These are phyloP conservation scores for Ascosphaera acerosa DNA, from an alignment of 2,329 filamentous ascomycete species.

Conservation along the genomic window DNA sequence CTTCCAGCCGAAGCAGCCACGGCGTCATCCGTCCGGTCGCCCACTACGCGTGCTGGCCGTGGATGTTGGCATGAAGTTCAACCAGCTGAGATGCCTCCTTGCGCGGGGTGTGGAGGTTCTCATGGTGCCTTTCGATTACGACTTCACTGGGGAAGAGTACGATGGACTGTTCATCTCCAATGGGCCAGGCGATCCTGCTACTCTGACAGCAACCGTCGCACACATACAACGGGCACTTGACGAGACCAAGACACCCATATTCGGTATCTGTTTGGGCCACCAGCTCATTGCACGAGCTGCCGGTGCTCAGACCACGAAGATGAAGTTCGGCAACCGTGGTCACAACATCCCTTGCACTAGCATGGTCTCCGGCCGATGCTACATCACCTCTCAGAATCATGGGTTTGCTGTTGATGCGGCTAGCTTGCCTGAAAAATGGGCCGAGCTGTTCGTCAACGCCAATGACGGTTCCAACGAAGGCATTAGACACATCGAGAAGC, in stretches of 20 bases:
- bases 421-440: conserved; percentile 55
- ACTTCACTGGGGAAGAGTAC: conserved; percentile 59
- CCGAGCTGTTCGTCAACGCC: conserved; percentile 89
- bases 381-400: conserved; percentile 98
- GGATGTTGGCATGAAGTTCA: conserved; percentile 96
- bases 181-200: conserved; percentile 82
- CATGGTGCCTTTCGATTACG: conserved; percentile 88
- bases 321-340: conserved; percentile 98
- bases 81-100: conserved; percentile 84
- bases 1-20: conserved; percentile 43
- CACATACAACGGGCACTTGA: conserved; percentile 54
- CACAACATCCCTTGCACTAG: conserved; percentile 98
- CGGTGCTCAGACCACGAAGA: conserved; percentile 68
- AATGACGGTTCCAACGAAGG: conserved; percentile 97
- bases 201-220: conserved; percentile 51
- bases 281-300: conserved; percentile 75
- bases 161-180: conserved; percentile 97
- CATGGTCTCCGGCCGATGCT: conserved; percentile 82
- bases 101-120: conserved; percentile 79
- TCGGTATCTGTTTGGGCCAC: conserved; percentile 90
- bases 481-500: conserved; percentile 62
- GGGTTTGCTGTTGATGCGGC: conserved; percentile 75
- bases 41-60: conserved; percentile 71
- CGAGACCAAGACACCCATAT: conserved; percentile 63
- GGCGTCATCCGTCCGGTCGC: conserved; percentile 73